phyloP scores from a whole-genome alignment of 805 yeast genomes.

The Komagataella pastoris region DNA sequence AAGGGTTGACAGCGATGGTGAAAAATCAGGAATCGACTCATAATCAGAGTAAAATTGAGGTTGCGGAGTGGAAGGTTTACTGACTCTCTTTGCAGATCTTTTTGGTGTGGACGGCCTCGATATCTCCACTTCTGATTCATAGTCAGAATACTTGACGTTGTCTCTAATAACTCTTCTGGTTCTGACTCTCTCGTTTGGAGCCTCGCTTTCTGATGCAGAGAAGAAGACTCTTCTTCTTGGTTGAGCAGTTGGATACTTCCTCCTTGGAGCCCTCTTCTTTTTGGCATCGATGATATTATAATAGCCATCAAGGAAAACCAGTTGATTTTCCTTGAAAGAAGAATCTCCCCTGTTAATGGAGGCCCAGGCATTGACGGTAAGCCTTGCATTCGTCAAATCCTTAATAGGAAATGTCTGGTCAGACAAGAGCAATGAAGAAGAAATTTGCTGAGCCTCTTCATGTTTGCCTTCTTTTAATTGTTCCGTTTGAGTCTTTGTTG shows the following conservation, averaged over 20 bases:
- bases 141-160: constrained; percentile 17
- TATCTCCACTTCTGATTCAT: constrained; percentile 11
- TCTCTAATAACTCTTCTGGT: constrained; percentile 43
- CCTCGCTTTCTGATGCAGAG: constrained; percentile 11
- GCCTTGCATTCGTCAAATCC: constrained; percentile 26
- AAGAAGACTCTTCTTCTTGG: constrained; percentile 11
- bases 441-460: neutral
- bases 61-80: constrained; percentile 25
- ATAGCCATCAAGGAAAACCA: constrained; percentile 37
- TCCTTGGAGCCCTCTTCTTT: constrained; percentile 2
- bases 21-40: constrained; percentile 66
- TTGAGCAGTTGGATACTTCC: constrained; percentile 12
- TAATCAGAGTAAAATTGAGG: constrained; percentile 45
- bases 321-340: constrained; percentile 23
- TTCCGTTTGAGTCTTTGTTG: neutral
- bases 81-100: constrained; percentile 18
- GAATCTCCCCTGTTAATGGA: constrained; percentile 12
- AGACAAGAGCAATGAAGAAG: neutral
- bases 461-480: neutral
- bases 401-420: constrained; percentile 29
- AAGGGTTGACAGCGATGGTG: constrained; percentile 56
- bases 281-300: constrained; percentile 23
- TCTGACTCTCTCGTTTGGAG: constrained; percentile 36
- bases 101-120: constrained; percentile 21
- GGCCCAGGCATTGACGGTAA: constrained; percentile 40